Base-by-base conservation (phyloP, 2,329 filamentous ascomycete genomes). In the Metarhizium robertsii region DNA sequence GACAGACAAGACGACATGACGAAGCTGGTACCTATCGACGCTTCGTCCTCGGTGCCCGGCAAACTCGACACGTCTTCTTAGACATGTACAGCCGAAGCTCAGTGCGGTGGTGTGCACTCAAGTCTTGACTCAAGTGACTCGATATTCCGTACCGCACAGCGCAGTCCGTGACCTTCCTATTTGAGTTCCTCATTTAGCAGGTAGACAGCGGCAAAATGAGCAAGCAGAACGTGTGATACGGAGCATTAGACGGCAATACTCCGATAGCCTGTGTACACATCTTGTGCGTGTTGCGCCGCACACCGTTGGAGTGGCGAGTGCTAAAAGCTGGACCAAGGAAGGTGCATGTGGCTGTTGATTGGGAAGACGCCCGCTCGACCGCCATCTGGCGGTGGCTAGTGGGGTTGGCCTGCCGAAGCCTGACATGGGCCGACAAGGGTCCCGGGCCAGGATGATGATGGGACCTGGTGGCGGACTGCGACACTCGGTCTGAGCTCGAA, bases 401-500 rank as follows among this genome's bases (percentile, higher is more conserved):
- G 42, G 53, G 14, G 25, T 48, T 48, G 20, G 6, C 45, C 45
- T 48, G 20, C 45, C 45, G 45, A 48, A 20, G 45, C 20, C 13
- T 30, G 45, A 48, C 45, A 48, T 14, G 53, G 53, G 34, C n/a
- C 30, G 29, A 34, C 53, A 52, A 43, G 53, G 53, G 49, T 16
- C 38, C 8, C 11, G 47, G 47, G 46, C 18, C 47, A 30, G 53
- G 47, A 51, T 50, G 53, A 25, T 16, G 47, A 51, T 55, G 53
- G 38, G 25, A 25, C 46, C 36, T 54, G 47, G 32, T 29, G 42
- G n/a, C 20, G 40, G 16, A n/a, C 7, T 16, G 36, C 5, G 11
- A 50, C n/a, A 45, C 3, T 45, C 6, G 25, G 48, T 45, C 38
- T 55, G 53, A 46, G 48, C 46, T 29, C 47, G 20, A 47, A 55